phyloP scores from a whole-genome alignment of 2,329 filamentous ascomycete genomes.

The Aspergillus brasiliensis region DNA sequence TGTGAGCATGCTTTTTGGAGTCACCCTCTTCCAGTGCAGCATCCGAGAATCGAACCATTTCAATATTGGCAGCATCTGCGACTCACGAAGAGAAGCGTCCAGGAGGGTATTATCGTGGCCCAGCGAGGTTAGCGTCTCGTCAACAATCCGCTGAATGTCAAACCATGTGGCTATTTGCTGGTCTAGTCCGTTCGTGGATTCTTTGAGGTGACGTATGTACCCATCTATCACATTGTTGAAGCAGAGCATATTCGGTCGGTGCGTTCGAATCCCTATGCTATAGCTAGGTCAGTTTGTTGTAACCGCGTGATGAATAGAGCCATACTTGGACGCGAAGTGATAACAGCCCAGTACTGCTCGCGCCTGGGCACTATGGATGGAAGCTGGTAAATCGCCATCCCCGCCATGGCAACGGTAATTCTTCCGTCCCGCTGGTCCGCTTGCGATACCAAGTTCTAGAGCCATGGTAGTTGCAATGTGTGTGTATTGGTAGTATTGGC shows the following conservation, averaged over 20 bases:
- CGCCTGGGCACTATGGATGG: not conserved
- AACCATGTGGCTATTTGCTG: conserved; percentile 6
- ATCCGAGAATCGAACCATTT: conserved; percentile 6
- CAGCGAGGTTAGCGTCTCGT: not conserved
- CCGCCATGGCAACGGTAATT: not conserved
- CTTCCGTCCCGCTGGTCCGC: not conserved
- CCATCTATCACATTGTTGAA: conserved; percentile 1
- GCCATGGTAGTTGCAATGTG: conserved; percentile 47
- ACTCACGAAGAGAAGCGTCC: not conserved
- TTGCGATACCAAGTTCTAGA: not conserved
- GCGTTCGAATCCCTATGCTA: conserved; percentile 1
- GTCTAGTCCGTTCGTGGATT: not conserved
- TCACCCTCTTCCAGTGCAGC: not conserved
- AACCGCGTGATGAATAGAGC: not conserved
- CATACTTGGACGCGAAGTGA: conserved; percentile 7
- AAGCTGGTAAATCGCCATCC: not conserved
- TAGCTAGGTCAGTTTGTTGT: not conserved
- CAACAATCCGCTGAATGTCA: not conserved
- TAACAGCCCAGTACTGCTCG: conserved; percentile 4
- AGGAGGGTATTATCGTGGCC: not conserved
- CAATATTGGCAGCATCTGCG: conserved; percentile 3
- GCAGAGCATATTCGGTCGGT: conserved; percentile 7
- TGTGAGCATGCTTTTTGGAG: not conserved
- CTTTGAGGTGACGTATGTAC: not conserved
- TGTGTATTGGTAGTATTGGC: conserved; percentile 56